Conservation (phyloP, 208 protist genomes). For the Endotrypanum monterogeii region DNA sequence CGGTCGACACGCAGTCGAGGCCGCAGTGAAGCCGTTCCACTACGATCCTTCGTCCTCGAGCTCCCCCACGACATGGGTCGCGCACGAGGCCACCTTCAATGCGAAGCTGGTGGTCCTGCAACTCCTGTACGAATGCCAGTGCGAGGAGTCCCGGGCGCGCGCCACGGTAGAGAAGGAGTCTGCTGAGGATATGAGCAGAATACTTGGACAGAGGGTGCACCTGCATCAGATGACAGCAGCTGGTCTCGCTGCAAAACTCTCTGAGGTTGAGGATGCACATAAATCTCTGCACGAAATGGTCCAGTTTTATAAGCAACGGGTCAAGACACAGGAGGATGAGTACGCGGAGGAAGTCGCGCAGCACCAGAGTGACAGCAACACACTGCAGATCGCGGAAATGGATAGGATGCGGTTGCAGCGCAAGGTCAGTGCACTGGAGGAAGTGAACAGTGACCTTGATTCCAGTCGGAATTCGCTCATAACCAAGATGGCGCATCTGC, state of each 20-base stretch:
- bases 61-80: not conserved
- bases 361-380: constrained; percentile 28
- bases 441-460: constrained; percentile 33
- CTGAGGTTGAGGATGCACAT: constrained; percentile 24
- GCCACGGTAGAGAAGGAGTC: constrained; percentile 37
- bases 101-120: constrained; percentile 11
- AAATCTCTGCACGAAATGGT: constrained; percentile 28
- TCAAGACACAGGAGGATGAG: constrained; percentile 24
- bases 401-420: constrained; percentile 39
- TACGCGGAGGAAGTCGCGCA: constrained; percentile 23
- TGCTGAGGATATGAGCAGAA: constrained; percentile 6
- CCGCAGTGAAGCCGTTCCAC: not conserved
- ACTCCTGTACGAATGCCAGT: constrained; percentile 36
- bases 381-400: constrained; percentile 37
- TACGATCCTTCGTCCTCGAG: not conserved
- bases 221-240: constrained; percentile 18
- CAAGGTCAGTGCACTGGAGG: constrained; percentile 38
- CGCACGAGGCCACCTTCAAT: constrained; percentile 2
- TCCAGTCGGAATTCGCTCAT: constrained; percentile 46
- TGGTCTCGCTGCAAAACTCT: constrained; percentile 15
- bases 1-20: not conserved
- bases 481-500: constrained; percentile 39
- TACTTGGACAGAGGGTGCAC: constrained; percentile 17
- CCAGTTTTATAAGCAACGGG: constrained; percentile 29
- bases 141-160: constrained; percentile 36